Conservation (phyloP, 129 eudicot genomes). For the Flaveria bidentis region DNA sequence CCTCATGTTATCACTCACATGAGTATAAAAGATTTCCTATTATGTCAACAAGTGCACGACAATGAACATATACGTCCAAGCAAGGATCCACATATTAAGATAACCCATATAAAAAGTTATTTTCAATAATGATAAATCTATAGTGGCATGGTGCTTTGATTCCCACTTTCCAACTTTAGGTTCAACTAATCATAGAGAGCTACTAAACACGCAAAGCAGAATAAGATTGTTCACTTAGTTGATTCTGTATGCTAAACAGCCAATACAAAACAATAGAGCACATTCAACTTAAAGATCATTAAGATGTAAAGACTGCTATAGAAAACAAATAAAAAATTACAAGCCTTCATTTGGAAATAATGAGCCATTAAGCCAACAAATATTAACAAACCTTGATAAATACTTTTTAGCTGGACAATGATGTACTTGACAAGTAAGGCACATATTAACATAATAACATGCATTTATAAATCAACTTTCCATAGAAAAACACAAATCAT, state of each 20-base stretch:
- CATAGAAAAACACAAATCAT: not conserved
- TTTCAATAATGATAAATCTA: not conserved
- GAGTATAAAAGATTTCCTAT: not conserved
- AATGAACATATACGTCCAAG: not conserved
- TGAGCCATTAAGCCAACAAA: not conserved
- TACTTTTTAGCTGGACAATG: not conserved
- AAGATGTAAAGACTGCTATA: not conserved
- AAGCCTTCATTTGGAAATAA: not conserved
- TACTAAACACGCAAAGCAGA: not conserved
- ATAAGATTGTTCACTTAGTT: constrained; percentile 11
- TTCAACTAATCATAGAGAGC: not conserved
- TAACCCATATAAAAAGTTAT: not conserved
- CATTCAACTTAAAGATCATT: not conserved
- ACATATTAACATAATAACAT: not conserved
- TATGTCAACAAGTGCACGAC: constrained; percentile 8
- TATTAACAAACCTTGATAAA: constrained; percentile 9
- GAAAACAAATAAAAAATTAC: not conserved
- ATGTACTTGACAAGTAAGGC: constrained; percentile 6
- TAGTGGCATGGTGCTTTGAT: not conserved
- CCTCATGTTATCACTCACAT: not conserved
- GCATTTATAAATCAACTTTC: constrained; percentile 5
- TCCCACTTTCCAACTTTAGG: not conserved
- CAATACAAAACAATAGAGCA: not conserved
- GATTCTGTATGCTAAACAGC: not conserved
- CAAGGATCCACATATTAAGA: not conserved